phyloP scores from a whole-genome alignment of 768 basidiomycete genomes.

The Lanmaoa pseudosensibilis region DNA sequence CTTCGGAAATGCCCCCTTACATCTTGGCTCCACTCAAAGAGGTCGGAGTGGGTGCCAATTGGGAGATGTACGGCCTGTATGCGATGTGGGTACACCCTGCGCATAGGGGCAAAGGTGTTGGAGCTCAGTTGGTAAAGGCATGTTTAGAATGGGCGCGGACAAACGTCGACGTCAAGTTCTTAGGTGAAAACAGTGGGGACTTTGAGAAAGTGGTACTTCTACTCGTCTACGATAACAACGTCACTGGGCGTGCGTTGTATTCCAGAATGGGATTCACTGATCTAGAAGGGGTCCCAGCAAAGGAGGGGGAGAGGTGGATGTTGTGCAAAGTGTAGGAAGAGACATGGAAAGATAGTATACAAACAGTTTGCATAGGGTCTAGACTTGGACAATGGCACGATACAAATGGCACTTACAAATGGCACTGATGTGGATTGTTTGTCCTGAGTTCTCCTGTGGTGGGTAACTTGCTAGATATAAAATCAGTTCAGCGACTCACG shows the following conservation, averaged over 20 bases:
- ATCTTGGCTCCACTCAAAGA: constrained; percentile 12
- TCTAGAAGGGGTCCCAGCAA: constrained; percentile 3
- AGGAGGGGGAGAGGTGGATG: constrained; percentile 26
- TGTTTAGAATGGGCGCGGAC: constrained; percentile 28
- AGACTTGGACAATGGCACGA: too few species aligned
- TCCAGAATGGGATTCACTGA: constrained; percentile 22
- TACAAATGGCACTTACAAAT: too few species aligned
- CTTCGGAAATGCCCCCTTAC: constrained; percentile 11
- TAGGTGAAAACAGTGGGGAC: background rate
- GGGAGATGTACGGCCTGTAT: constrained; percentile 23
- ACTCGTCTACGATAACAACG: constrained; percentile 16
- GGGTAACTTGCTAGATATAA: too few species aligned
- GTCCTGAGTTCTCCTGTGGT: too few species aligned
- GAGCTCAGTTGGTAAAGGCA: constrained; percentile 10
- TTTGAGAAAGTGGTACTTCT: constrained; percentile 21
- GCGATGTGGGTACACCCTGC: constrained; percentile 32
- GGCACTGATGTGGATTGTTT: too few species aligned
- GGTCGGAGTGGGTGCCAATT: constrained; percentile 13
- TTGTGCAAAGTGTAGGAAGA: constrained; percentile 32
- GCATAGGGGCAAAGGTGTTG: constrained; percentile 27
- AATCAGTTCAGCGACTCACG: too few species aligned
- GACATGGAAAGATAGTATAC: background rate
- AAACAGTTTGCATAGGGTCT: background rate
- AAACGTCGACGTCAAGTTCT: constrained; percentile 14
- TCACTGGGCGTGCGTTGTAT: constrained; percentile 19